A percentile compares a stretch with the other conserved stretches of the same genome.
Evolutionary conservation across 2,329 filamentous ascomycete species (phyloP).

Genomic region (Arthrobotrys musiformis): DNA sequence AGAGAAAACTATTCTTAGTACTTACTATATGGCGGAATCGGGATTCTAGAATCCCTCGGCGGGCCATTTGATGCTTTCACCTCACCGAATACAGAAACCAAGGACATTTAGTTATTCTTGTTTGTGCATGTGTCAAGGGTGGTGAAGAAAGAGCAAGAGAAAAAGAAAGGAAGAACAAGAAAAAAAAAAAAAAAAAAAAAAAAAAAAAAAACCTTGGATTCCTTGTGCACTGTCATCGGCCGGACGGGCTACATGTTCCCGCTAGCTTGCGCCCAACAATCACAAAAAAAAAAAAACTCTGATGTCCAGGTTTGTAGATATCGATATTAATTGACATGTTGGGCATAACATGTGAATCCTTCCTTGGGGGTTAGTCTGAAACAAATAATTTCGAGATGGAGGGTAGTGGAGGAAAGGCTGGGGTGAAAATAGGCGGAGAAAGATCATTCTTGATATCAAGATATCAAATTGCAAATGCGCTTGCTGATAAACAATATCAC

Average conservation of each 20-base stretch:
- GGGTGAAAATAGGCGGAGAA: background rate
- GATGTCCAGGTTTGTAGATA: background rate
- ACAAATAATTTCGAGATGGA: slow-evolving; percentile 14
- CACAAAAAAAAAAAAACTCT: background rate
- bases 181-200: background rate
- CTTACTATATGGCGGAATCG: slow-evolving; percentile 4
- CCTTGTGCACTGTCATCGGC: background rate
- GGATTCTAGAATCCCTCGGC: slow-evolving; percentile 48
- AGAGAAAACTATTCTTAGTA: slow-evolving; percentile 34
- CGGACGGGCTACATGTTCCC: slow-evolving; percentile 12
- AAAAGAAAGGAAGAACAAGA: background rate
- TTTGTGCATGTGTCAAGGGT: slow-evolving; percentile 20
- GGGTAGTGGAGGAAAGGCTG: background rate
- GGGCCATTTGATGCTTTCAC: background rate
- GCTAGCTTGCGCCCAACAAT: slow-evolving; percentile 19
- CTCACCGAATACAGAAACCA: background rate
- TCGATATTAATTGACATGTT: background rate
- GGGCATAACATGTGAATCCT: slow-evolving; percentile 28
- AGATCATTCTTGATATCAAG: slow-evolving; percentile 26
- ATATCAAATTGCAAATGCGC: slow-evolving; percentile 21
- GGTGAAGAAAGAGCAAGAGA: background rate
- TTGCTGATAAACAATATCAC: slow-evolving; percentile 23
- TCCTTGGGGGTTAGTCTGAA: background rate
- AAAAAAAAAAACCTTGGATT: slow-evolving; percentile 16
- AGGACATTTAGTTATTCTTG: slow-evolving; percentile 3